Conservation (phyloP, 148 eudicot genomes). For the Hydrangea macrophylla region DNA sequence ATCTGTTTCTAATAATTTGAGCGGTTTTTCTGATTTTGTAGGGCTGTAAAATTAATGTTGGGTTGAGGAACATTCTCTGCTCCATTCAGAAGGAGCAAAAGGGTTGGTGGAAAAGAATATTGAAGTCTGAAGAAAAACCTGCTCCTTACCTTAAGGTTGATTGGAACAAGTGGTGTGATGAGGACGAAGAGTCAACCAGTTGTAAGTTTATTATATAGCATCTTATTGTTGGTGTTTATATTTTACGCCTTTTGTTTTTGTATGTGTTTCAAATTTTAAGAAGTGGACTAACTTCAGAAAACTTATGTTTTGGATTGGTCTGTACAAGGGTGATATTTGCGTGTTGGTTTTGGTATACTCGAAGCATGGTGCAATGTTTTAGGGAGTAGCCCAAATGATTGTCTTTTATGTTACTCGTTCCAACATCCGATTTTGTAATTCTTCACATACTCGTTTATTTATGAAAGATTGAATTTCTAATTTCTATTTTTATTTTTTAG, state of each 20-base stretch:
- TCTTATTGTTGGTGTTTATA: conserved; percentile 6
- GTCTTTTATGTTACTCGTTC: background rate
- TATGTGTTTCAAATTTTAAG: background rate
- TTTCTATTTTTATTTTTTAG: background rate
- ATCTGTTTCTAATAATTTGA: background rate
- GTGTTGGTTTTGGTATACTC: background rate
- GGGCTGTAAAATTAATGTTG: conserved; percentile 66
- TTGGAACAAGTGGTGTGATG: conserved; percentile 92
- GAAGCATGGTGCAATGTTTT: background rate
- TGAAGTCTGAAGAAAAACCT: conserved; percentile 80
- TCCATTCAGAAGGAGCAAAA: conserved; percentile 68
- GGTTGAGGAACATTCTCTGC: conserved; percentile 74
- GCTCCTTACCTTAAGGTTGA: conserved; percentile 81
- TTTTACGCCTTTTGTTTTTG: conserved; percentile 6
- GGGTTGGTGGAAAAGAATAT: conserved; percentile 82
- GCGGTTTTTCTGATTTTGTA: conserved; percentile 23
- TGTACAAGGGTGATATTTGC: no score
- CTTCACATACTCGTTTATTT: no score
- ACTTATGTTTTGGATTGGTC: background rate
- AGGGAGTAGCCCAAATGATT: background rate
- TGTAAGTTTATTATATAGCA: conserved; percentile 51
- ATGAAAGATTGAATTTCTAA: no score
- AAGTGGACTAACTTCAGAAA: background rate
- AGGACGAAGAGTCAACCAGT: conserved; percentile 62
- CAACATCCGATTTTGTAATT: no score